phyloP scores from a whole-genome alignment of 345 rosid genomes.

The Populus alba region DNA sequence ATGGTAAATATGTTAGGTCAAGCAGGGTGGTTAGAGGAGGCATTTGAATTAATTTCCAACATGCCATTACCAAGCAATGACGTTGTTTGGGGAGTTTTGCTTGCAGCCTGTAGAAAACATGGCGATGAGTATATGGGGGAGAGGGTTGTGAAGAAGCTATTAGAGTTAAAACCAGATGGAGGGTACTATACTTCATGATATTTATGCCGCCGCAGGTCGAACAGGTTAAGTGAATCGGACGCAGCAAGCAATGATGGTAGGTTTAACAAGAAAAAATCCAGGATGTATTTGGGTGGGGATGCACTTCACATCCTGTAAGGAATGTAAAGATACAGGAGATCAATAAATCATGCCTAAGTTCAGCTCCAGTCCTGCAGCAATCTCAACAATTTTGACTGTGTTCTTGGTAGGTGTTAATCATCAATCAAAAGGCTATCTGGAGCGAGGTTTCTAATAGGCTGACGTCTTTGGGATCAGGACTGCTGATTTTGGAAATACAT shows the following conservation, averaged over 20 bases:
- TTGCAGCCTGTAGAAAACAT: slow-evolving; percentile 17
- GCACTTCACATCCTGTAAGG: neutral
- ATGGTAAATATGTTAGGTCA: slow-evolving; percentile 19
- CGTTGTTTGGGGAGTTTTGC: slow-evolving; percentile 19
- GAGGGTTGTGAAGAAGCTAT: slow-evolving; percentile 15
- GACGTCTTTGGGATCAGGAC: no score
- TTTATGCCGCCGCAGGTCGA: slow-evolving; percentile 9
- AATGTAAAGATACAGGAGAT: neutral
- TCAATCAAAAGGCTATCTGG: neutral
- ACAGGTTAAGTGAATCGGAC: slow-evolving; percentile 8
- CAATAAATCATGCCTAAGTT: neutral
- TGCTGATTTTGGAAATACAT: no score
- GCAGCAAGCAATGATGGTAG: slow-evolving; percentile 3
- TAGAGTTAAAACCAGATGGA: slow-evolving; percentile 18
- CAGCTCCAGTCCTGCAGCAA: neutral
- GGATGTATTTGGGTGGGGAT: slow-evolving; percentile 1
- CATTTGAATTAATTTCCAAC: slow-evolving; percentile 3
- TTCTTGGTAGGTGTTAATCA: neutral
- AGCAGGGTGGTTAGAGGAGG: slow-evolving; percentile 19
- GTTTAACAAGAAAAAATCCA: slow-evolving; percentile 11
- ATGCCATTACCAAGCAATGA: slow-evolving; percentile 18
- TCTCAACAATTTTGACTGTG: neutral
- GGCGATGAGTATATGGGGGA: slow-evolving; percentile 15
- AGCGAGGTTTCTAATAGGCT: no score
- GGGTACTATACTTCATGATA: slow-evolving; percentile 16